Conservation (phyloP, 129 eudicot genomes). For the Chrysanthemum seticuspe region DNA sequence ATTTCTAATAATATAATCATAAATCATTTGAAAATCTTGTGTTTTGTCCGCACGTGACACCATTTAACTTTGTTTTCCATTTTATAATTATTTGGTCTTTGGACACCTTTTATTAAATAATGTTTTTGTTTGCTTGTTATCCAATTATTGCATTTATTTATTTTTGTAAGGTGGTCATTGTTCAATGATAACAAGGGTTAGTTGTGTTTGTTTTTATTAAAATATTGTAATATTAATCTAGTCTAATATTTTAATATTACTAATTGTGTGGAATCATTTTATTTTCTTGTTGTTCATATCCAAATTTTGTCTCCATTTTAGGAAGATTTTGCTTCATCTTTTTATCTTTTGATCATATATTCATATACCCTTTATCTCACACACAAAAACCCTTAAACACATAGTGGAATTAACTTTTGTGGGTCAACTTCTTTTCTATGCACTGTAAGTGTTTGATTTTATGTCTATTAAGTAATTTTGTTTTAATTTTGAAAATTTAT, state of each 20-base stretch:
- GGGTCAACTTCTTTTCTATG: slow-evolving; percentile 23
- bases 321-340: slow-evolving; percentile 43
- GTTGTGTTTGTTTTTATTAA: slow-evolving; percentile 42
- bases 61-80: slow-evolving; percentile 17
- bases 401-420: slow-evolving; percentile 20
- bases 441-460: slow-evolving; percentile 26
- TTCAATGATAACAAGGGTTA: slow-evolving; percentile 61
- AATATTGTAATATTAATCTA: background rate
- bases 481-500: background rate
- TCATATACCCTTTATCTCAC: slow-evolving; percentile 10
- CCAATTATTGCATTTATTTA: slow-evolving; percentile 44
- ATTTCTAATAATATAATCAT: slow-evolving; percentile 22
- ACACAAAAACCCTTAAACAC: slow-evolving; percentile 5
- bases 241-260: background rate
- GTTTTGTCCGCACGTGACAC: slow-evolving; percentile 56
- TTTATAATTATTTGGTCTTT: slow-evolving; percentile 26
- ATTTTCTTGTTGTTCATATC: slow-evolving; percentile 40
- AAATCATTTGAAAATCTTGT: slow-evolving; percentile 23
- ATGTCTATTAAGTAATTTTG: slow-evolving; percentile 6
- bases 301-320: slow-evolving; percentile 55
- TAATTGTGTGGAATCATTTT: slow-evolving; percentile 11
- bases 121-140: slow-evolving; percentile 45
- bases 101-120: slow-evolving; percentile 19
- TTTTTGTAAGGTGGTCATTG: slow-evolving; percentile 56
- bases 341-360: slow-evolving; percentile 41